Evolutionary conservation across 2,329 filamentous ascomycete genomes (phyloP).

Genomic region (Colletotrichum abscissum): DNA sequence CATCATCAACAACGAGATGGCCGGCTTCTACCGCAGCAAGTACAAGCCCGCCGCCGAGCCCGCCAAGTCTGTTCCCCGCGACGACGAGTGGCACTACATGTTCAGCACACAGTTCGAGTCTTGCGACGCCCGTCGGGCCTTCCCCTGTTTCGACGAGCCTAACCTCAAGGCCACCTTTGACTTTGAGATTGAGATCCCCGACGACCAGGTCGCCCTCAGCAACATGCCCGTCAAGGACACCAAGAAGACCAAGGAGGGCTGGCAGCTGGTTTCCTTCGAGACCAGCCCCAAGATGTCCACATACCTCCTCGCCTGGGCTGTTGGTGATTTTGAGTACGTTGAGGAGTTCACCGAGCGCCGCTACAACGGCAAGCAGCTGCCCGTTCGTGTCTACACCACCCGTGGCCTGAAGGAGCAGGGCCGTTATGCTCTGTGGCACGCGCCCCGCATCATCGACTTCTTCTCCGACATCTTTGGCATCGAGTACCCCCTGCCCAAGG

Average conservation of each 20-base stretch:
- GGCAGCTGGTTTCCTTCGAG: conserved; percentile 82
- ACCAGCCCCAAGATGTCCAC: conserved; percentile 92
- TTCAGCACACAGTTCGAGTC: conserved; percentile 98
- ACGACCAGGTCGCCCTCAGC: conserved; percentile 87
- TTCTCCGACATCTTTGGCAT: conserved; percentile 96
- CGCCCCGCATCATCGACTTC: conserved; percentile 93
- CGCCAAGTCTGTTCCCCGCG: conserved; percentile 81
- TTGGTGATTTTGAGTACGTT: conserved; percentile 97
- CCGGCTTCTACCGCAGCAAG: conserved; percentile 92
- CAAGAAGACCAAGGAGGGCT: conserved; percentile 69
- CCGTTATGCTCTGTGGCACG: conserved; percentile 88
- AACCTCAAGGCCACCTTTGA: conserved; percentile 97
- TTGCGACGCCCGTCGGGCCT: conserved; percentile 92
- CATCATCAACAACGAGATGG: conserved; percentile 89
- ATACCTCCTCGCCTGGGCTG: conserved; percentile 90
- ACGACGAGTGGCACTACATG: conserved; percentile 77
- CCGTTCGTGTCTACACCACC: conserved; percentile 96
- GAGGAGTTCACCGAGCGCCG: conserved; percentile 90
- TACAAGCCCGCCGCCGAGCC: conserved; percentile 85
- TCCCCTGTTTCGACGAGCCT: conserved; percentile 98
- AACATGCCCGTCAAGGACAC: conserved; percentile 92
- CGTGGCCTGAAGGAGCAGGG: conserved; percentile 94
- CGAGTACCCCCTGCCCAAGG: conserved; percentile 93
- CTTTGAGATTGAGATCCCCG: conserved; percentile 90
- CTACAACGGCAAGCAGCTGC: conserved; percentile 91